Percentiles rank a stretch among this genome's conserved stretches.
These are phyloP conservation scores for Furcasterigmium furcatum DNA, from an alignment of 2,329 filamentous ascomycete species.

Conservation along the genomic window DNA sequence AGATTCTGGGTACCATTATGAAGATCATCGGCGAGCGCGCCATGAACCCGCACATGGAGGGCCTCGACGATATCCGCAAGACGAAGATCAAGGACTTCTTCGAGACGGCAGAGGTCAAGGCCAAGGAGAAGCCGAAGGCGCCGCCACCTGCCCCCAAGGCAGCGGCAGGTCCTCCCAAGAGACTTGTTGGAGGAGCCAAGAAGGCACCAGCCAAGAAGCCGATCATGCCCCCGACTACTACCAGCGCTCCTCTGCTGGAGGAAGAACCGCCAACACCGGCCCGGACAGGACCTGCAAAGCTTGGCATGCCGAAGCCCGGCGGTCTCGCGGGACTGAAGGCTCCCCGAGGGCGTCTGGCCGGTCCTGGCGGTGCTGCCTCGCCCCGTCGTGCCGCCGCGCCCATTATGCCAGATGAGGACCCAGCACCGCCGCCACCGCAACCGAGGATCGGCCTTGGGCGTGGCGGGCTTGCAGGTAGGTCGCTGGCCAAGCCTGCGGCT, in stretches of 20 bases:
- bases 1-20: conserved; percentile 92
- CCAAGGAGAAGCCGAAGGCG: conserved; percentile 74
- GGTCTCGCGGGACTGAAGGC: conserved; percentile 57
- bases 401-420: conserved; percentile 56
- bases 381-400: conserved; percentile 46
- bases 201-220: conserved; percentile 41
- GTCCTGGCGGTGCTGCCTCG: conserved; percentile 43
- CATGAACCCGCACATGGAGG: conserved; percentile 90
- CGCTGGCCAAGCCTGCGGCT: conserved; percentile 70
- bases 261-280: conserved; percentile 36
- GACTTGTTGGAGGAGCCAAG: conserved; percentile 42
- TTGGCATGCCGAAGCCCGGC: conserved; percentile 51
- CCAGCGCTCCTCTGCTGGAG: conserved; percentile 16
- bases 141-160: conserved; percentile 55
- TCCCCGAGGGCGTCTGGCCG: conserved; percentile 53
- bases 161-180: conserved; percentile 37
- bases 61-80: conserved; percentile 92
- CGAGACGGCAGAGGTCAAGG: conserved; percentile 53
- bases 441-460: conserved; percentile 67
- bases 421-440: conserved; percentile 48
- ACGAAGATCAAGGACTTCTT: conserved; percentile 93
- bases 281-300: conserved; percentile 48
- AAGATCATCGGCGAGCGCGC: conserved; percentile 96
- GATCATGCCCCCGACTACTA: conserved; percentile 10
- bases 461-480: conserved; percentile 81